phyloP scores from a whole-genome alignment of 2,329 filamentous ascomycete genomes.

The Ophiostoma tasmaniense region DNA sequence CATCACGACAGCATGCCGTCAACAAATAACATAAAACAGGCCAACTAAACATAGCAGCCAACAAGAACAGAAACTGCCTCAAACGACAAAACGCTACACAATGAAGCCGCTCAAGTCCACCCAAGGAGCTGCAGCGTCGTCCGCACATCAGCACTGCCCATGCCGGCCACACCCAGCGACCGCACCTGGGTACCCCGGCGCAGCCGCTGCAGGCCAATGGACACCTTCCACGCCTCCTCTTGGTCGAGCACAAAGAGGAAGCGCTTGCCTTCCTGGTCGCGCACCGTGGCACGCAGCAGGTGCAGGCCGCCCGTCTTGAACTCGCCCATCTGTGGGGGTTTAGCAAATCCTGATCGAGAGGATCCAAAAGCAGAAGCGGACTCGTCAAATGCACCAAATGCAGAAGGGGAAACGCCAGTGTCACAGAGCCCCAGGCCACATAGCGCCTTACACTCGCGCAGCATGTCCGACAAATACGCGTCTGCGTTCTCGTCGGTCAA shows the following conservation, averaged over 20 bases:
- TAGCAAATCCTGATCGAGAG: constrained; percentile 28
- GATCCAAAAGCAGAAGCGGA: constrained; percentile 21
- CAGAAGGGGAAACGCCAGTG: constrained; percentile 28
- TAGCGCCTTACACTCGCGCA: constrained; percentile 55
- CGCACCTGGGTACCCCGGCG: constrained; percentile 52
- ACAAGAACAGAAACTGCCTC: neutral
- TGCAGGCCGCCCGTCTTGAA: constrained; percentile 50
- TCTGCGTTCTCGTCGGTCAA: constrained; percentile 59
- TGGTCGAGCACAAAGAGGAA: constrained; percentile 58
- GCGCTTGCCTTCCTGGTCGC: constrained; percentile 58
- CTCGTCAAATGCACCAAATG: constrained; percentile 21
- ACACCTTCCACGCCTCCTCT: constrained; percentile 60
- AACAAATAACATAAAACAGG: neutral
- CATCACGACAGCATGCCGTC: neutral
- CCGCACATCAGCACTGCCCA: constrained; percentile 47
- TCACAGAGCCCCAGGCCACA: constrained; percentile 49
- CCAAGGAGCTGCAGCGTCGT: constrained; percentile 50
- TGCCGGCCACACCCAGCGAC: constrained; percentile 49
- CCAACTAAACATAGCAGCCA: neutral
- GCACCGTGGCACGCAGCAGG: constrained; percentile 53
- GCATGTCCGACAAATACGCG: constrained; percentile 52
- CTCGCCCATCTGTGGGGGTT: constrained; percentile 36
- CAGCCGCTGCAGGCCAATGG: constrained; percentile 51
- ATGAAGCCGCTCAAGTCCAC: constrained; percentile 31
- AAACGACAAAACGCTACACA: neutral